Base-by-base conservation (phyloP, 768 basidiomycete species). In the Tulasnella sp. region DNA sequence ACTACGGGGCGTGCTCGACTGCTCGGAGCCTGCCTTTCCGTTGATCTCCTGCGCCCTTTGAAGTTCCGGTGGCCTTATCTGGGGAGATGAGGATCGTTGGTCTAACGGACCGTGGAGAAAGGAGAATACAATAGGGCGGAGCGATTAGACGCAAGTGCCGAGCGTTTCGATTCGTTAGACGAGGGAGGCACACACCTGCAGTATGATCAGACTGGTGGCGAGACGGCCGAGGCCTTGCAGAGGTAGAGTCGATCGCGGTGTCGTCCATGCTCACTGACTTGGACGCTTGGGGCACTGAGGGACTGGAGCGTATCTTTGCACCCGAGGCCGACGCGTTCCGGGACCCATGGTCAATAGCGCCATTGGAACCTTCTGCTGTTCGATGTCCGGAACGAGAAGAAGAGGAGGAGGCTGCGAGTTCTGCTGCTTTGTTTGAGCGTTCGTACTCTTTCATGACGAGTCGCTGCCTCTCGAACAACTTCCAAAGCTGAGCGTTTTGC, bases 401-500 rank as follows among this genome's bases (percentile, higher is more conserved):
- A 40, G 40, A 16, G 7, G 40, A 40, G 7, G 40, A 40, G 7
- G 52, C 22, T 2, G 9, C 52, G 22, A 7, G 11, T 11, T 59
- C 8, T 22, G 22, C 52, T 59, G 52, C 52, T 59, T 59, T 59
- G 22, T 59, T 59, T 32, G 52, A 86, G 70, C 94, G 87, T 75
- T 95, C 94, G 59, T 93, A 84, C 76, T 96, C 93, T 81, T 91
- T 91, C 79, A 90, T 82, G 91, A 91, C n/a, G 94, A 94, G 84
- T 95, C 94, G 78, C 79, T 95, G 92, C 79, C 94, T 95, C 84
- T 95, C 93, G 78, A 96, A 89, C 75, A 95, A 85, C 80, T 95
- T 95, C 95, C 95, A 96, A 26, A 96, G 87, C 81, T 95, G 93
- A 17, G 88, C 82, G 79, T 96, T 96, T 82, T 96, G 94, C 4